phyloP scores from a whole-genome alignment of 768 basidiomycete genomes.

The Amanita phalloides region DNA sequence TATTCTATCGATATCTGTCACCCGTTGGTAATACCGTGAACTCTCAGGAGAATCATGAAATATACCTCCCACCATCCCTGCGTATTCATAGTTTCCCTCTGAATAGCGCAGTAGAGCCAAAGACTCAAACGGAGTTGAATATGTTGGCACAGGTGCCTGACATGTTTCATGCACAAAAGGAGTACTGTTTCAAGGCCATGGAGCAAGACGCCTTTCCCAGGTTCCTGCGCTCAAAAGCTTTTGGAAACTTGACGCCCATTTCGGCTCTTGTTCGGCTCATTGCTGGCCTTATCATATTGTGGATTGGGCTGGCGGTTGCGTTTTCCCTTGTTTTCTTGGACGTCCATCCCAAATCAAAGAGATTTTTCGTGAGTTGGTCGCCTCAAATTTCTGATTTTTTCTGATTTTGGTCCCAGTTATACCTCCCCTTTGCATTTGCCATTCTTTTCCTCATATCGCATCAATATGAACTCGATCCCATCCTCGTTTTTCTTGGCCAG shows the following conservation, averaged over 20 bases:
- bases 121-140: slow-evolving; percentile 52
- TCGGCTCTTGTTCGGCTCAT: slow-evolving; percentile 82
- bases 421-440: slow-evolving; percentile 87
- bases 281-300: slow-evolving; percentile 74
- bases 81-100: slow-evolving; percentile 89
- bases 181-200: slow-evolving; percentile 94
- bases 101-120: slow-evolving; percentile 63
- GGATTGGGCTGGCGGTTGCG: slow-evolving; percentile 88
- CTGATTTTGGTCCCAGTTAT: slow-evolving; percentile 45
- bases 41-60: slow-evolving; percentile 88
- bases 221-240: slow-evolving; percentile 95
- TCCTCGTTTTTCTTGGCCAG: slow-evolving; percentile 87
- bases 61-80: slow-evolving; percentile 90
- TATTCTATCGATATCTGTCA: slow-evolving; percentile 89
- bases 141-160: slow-evolving; percentile 89
- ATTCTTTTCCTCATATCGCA: slow-evolving; percentile 88
- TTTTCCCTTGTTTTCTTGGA: slow-evolving; percentile 94
- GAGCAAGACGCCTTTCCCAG: slow-evolving; percentile 92
- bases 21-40: slow-evolving; percentile 67
- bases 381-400: not conserved
- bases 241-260: slow-evolving; percentile 91
- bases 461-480: slow-evolving; percentile 94
- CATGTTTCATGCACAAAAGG: slow-evolving; percentile 95
- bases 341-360: slow-evolving; percentile 81
- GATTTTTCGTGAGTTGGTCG: slow-evolving; percentile 77